Base-by-base conservation (phyloP, 1,284 basidiomycete species). In the Ganoderma lingzhi region DNA sequence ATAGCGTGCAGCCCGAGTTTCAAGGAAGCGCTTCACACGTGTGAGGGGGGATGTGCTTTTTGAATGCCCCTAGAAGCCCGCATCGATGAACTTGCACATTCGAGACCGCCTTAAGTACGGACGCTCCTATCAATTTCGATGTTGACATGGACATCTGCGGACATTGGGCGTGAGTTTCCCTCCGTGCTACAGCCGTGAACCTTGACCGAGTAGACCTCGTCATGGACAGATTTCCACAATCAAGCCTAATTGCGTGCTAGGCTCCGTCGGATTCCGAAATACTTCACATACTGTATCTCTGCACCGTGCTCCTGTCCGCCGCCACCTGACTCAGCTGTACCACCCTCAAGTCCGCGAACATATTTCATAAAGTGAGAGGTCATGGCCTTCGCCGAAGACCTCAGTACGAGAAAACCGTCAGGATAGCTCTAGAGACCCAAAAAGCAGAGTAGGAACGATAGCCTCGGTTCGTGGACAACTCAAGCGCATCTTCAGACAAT, bases 121-220 rank as follows among this genome's bases (percentile, higher is more conserved):
- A 30, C 51, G 32, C 30, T 19, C 14, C 30, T 35, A 35, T 32
- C 53, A 32, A 15, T 15, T 32, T 10, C 53, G 14, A 32, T 32
- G 14, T 32, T 30, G 6, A 14, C 23, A 14, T 15, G n/a, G 51
- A 30, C 51, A 8, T 5, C 23, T 17, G 53, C 53, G 53, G 53
- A 56, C 30, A 56, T 56, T 56, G 53, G 15, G 53, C 53, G 53
- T 32, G 53, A 32, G 30, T 55, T 30, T 35, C 48, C 23, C 48
- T 51, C 8, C 23, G 48, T 14, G 23, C 48, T 48, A n/a, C 5
- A 48, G 23, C 6, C 45, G 8, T n/a, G 6, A 28, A 28, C 48
- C 48, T 51, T 51, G 23, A 12, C 23, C 9, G 9, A 51, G 9
- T 10, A 51, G 48, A 51, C 23, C 10, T 51, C 10, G 48, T 5